These are phyloP conservation scores for Choanephora cucurbitarum DNA, from an alignment of 371 early-diverging fungal genomes.

Conservation along the genomic window DNA sequence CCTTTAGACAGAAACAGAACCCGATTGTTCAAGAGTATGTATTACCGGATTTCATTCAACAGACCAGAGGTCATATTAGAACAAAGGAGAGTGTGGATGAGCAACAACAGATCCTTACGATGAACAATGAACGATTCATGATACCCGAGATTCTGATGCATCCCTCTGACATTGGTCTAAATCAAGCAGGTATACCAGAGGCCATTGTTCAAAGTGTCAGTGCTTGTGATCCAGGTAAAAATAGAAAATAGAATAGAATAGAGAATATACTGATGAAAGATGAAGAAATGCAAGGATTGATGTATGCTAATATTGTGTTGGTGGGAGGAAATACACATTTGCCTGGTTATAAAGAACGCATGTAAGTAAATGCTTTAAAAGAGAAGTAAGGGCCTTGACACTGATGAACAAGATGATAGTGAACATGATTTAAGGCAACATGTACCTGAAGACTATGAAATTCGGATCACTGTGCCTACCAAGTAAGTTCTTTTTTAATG, in stretches of 20 bases:
- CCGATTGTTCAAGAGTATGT: slow-evolving; percentile 74
- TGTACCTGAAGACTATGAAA: slow-evolving; percentile 65
- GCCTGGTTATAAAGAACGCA: slow-evolving; percentile 68
- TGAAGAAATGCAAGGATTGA: slow-evolving; percentile 53
- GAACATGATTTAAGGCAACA: slow-evolving; percentile 64
- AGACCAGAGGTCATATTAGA: slow-evolving; percentile 62
- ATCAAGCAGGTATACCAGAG: slow-evolving; percentile 83
- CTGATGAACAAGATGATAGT: too few species aligned
- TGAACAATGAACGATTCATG: slow-evolving; percentile 87
- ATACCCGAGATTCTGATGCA: slow-evolving; percentile 84
- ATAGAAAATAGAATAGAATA: too few species aligned
- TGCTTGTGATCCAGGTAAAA: slow-evolving; percentile 57
- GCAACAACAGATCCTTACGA: slow-evolving; percentile 60
- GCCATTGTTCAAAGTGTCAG: slow-evolving; percentile 68
- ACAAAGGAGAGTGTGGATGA: slow-evolving; percentile 18
- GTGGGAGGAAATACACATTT: slow-evolving; percentile 77
- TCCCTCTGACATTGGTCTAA: slow-evolving; percentile 82
- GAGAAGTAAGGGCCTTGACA: too few species aligned
- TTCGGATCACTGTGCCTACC: slow-evolving; percentile 60
- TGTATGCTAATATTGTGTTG: slow-evolving; percentile 76
- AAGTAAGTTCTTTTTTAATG: too few species aligned
- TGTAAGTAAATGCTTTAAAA: too few species aligned
- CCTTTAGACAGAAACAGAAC: slow-evolving; percentile 29
- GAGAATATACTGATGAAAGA: too few species aligned
- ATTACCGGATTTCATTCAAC: slow-evolving; percentile 74